Conservation (phyloP, 805 yeast genomes). For the Blastobotrys robertii region DNA sequence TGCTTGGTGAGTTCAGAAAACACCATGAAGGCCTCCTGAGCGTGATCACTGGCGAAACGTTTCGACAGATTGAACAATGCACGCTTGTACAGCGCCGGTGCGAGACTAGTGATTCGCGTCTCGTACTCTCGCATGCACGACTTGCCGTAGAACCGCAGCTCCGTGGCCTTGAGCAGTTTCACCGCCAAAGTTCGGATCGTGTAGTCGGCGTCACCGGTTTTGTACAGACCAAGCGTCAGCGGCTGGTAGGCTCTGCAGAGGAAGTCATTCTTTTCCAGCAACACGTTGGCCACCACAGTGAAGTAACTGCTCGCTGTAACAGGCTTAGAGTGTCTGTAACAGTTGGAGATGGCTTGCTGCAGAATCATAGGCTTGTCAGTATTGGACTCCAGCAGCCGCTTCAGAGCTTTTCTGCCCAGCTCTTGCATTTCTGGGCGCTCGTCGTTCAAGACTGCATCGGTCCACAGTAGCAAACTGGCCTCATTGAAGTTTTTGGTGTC, state of each 20-base stretch:
- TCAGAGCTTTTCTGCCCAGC: conserved; percentile 62
- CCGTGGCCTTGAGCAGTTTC: conserved; percentile 56
- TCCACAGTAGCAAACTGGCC: conserved; percentile 63
- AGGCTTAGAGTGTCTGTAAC: conserved; percentile 39
- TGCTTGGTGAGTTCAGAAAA: conserved; percentile 65
- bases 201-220: conserved; percentile 62
- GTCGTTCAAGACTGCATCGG: conserved; percentile 52
- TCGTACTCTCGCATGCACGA: conserved; percentile 47
- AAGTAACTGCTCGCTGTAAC: conserved; percentile 63
- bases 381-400: conserved; percentile 56
- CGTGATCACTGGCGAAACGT: conserved; percentile 49
- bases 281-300: conserved; percentile 55
- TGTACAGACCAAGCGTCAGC: conserved; percentile 65
- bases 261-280: conserved; percentile 40
- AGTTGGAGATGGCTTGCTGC: conserved; percentile 56
- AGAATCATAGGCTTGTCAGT: conserved; percentile 41
- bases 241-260: conserved; percentile 53
- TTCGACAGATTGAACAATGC: conserved; percentile 74
- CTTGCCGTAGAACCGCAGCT: conserved; percentile 45
- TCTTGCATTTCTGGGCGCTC: conserved; percentile 50
- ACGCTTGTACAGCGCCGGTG: conserved; percentile 77
- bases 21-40: conserved; percentile 51
- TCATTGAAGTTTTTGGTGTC: conserved; percentile 43
- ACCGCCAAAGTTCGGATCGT: conserved; percentile 67
- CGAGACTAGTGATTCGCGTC: conserved; percentile 62